Evolutionary conservation across 1,284 basidiomycete genomes (phyloP), one percentile per base, ranked within the genome.

Genomic region (Anthracocystis setariae): DNA sequence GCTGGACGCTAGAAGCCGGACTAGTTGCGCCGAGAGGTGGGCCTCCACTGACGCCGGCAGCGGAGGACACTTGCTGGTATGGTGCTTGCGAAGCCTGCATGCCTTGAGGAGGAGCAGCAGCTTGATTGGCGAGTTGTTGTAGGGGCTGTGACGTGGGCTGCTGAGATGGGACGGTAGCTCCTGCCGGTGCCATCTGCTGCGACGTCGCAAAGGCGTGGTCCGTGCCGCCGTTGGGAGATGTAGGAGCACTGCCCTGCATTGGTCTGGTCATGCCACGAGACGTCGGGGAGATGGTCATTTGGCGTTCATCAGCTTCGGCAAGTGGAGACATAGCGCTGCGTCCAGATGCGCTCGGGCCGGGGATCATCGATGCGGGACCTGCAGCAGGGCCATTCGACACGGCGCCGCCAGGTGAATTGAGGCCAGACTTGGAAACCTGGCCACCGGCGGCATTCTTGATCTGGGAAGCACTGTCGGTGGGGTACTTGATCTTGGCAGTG

Each of bases 401-500:
- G 33, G n/a, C 52, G 13, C 17, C 35, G 18, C 48, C 55, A 13
- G 52, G 54, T 24, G 59, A 51, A 10, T 60, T 60, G 50, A 62
- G 39, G 44, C 42, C 66, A 37, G 65, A 57, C 59, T 76, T 73
- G 49, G 67, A 51, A 18, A 49, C 21, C 48, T 61, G 50, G 8
- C 45, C 32, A 15, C 37, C 35, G 20, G 51, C 56, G 18, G 64
- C 46, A 20, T 44, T 67, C 49, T 71, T 57, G 48, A 59, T 46
- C 65, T 74, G 63, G 27, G 60, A 57, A 15, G 64, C 53, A 29
- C 64, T 74, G 63, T 82, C 80, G 42, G 78, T 65, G 10, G 81
- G 81, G 35, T 82, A 82, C 69, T 82, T 82, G 74, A 82, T 82
- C 73, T 82, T 81, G 57, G 65, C 73, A 13, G 81, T 80, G 49